Evolutionary conservation across 805 yeast species (phyloP), one percentile per base, ranked within the genome.

Genomic region (Ogataea zsoltii): DNA sequence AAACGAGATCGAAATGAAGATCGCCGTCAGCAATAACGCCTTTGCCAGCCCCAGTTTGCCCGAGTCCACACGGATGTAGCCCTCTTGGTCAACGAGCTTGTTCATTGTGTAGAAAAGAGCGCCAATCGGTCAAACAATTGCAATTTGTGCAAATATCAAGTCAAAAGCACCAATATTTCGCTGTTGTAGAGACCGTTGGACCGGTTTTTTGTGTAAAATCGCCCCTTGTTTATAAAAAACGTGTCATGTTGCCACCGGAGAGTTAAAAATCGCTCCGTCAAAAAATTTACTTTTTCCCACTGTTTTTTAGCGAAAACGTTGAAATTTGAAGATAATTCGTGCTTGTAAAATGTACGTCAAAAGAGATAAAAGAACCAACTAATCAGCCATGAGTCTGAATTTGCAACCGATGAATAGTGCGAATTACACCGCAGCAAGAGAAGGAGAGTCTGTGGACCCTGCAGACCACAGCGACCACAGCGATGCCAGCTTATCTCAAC

Each of bases 1-100:
- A 26, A 89, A 91, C 19, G 95, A 88, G 46, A 92, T 81, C 34
- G 87, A 75, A 39, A 85, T 67, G 61, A 91, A 82, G 51, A 89
- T 88, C 42, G 79, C 68, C 42, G 81, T 77, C 60, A 81, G 80
- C 53, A 91, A 70, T 38, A 85, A 65, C 51, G 72, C 53, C 54
- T 56, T 59, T 23, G 62, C 26, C 30, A 60, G 44, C 17, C 46
- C 49, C 30, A 67, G 42, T 9, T 54, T 33, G 7, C 46, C 37
- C 16, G 44, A 41, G 42, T 58, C 61, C 23, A 61, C 57, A 18
- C 55, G 41, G 9, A 62, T 36, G 43, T 52, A 59, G 2, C 67
- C 67, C 36, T 63, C 58, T 2, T 36, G 49, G 41, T 62, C 67
- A 19, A 57, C 47, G 13, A 39, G 25, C 30, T 41, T 40, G 17